Conservation (phyloP, 1,139 yeast genomes). For the Yamadazyma buinensis region DNA sequence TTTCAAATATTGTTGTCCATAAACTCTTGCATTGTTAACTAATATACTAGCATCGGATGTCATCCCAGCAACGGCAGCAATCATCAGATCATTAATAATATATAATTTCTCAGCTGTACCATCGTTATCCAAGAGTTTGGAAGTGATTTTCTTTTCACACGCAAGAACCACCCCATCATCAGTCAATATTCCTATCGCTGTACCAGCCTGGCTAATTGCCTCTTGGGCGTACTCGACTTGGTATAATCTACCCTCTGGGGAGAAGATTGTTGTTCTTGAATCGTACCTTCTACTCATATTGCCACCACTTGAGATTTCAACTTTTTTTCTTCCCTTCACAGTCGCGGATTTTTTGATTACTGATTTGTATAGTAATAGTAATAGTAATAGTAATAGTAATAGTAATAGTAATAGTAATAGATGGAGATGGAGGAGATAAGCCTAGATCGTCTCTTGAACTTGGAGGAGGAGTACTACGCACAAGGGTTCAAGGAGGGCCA, state of each 20-base stretch:
- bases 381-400: too few species aligned
- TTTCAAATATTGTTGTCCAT: slow-evolving; percentile 81
- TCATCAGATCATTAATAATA: slow-evolving; percentile 72
- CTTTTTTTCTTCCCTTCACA: too few species aligned
- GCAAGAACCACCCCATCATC: slow-evolving; percentile 93
- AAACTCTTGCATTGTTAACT: slow-evolving; percentile 80
- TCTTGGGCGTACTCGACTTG: slow-evolving; percentile 97
- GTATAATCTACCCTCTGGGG: slow-evolving; percentile 97
- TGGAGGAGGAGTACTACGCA: slow-evolving; percentile 55
- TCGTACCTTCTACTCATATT: slow-evolving; percentile 63
- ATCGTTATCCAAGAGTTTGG: slow-evolving; percentile 89
- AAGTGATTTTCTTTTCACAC: slow-evolving; percentile 92
- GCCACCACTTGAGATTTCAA: too few species aligned
- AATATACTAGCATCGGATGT: slow-evolving; percentile 95
- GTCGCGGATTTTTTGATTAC: too few species aligned
- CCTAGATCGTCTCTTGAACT: too few species aligned
- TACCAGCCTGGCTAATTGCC: slow-evolving; percentile 97
- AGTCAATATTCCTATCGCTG: slow-evolving; percentile 92
- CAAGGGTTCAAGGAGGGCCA: slow-evolving; percentile 63
- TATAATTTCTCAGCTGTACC: slow-evolving; percentile 91
- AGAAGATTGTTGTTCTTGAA: slow-evolving; percentile 95
- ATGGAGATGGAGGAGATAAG: too few species aligned
- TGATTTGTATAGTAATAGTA: too few species aligned
- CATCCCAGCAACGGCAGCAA: slow-evolving; percentile 97
- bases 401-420: too few species aligned